Evolutionary conservation across 164 flowering plant species (phyloP), one percentile per base, ranked within the genome.

Genomic region (Malania oleifera): DNA sequence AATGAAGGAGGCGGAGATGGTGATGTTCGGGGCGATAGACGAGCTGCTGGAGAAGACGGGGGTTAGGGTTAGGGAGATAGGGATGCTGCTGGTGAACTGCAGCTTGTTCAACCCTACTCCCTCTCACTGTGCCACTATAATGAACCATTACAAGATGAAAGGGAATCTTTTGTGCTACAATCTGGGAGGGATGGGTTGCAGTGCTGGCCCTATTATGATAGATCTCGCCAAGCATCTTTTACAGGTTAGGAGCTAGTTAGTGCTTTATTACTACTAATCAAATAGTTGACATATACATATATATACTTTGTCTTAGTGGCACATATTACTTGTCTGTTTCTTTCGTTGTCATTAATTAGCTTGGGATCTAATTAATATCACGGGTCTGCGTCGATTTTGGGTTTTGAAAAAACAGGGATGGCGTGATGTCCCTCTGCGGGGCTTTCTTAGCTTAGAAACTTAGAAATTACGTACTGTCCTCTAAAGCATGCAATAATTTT

Each of bases 141-240:
- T 43, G 22, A 18, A 43, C 46, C 46, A 43, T n/a, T 43, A 43
- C 46, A 43, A 43, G 46, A n/a, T 43, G 22, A 43, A 18, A 43
- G 46, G 22, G 7, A 43, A 43, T 18, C 22, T 43, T 5, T 17
- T 43, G 46, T 17, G 46, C 46, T 43, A 43, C 46, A 43, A 43
- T 43, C 46, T 43, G 17, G 46, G 46, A 17, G 46, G 46, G 46
- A 43, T 43, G 46, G 46, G 46, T 10, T 43, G 46, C 46, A 43
- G 46, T 10, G 46, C 46, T 18, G 46, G 46, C 5, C 46, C 22
- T 22, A 43, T 43, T 5, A 17, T 18, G 7, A 18, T 43, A 17
- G 46, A 43, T 43, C 46, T 43, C 18, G 46, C 12, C 22, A 43
- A 43, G 9, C 3, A 18, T 5, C 46, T 43, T 17, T 43, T 43